phyloP scores from a whole-genome alignment of 768 basidiomycete species.

The Leccinum incarnatum region DNA sequence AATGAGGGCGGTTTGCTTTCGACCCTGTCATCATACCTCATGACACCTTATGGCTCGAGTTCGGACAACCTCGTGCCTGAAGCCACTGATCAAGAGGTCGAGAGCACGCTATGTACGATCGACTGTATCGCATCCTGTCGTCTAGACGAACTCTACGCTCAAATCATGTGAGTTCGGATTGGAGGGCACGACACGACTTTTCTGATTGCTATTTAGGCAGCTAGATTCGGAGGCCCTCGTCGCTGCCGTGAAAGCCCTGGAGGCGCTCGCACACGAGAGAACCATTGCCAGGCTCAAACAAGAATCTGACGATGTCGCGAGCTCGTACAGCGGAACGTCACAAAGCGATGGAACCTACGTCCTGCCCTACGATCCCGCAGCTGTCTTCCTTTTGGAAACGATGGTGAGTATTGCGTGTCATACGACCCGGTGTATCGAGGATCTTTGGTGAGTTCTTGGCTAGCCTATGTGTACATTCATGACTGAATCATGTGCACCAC shows the following conservation, averaged over 20 bases:
- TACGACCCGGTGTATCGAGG: conserved; percentile 74
- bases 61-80: conserved; percentile 78
- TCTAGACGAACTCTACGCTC: conserved; percentile 89
- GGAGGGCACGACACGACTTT: neutral
- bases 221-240: conserved; percentile 77
- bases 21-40: conserved; percentile 90
- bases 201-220: conserved; percentile 48
- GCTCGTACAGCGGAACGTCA: conserved; percentile 32
- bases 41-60: conserved; percentile 85
- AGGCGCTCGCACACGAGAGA: conserved; percentile 86
- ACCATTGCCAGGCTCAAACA: conserved; percentile 77
- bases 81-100: conserved; percentile 88
- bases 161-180: conserved; percentile 74
- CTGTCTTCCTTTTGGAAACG: conserved; percentile 90
- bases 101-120: conserved; percentile 91
- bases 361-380: conserved; percentile 91
- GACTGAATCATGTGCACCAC: conserved; percentile 1
- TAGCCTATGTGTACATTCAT: neutral
- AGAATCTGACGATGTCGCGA: conserved; percentile 56
- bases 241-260: conserved; percentile 81
- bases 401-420: conserved; percentile 89
- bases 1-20: conserved; percentile 92
- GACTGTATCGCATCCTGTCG: conserved; percentile 94
- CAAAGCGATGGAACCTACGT: conserved; percentile 47
- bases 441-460: conserved; percentile 68